Conservation (phyloP, 2,329 filamentous ascomycete genomes). For the Aspergillus novofumigatus region DNA sequence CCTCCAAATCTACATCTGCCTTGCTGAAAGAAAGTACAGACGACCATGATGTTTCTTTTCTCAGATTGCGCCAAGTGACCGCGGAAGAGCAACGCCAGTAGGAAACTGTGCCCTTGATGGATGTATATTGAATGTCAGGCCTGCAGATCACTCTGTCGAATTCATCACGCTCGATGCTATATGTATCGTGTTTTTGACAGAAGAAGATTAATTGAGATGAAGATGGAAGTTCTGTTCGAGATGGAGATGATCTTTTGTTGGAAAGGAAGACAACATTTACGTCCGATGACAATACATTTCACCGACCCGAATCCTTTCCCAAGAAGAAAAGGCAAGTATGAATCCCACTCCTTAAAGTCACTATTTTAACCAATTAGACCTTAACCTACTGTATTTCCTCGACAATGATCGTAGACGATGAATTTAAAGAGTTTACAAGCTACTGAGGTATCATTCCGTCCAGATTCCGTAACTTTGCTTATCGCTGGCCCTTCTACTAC, state of each 20-base stretch:
- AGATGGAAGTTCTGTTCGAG: background rate
- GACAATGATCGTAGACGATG: background rate
- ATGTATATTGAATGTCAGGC: background rate
- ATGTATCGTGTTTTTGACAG: background rate
- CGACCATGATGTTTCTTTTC: slow-evolving; percentile 30
- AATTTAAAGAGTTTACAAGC: background rate
- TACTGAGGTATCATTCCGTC: background rate
- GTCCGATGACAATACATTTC: slow-evolving; percentile 17
- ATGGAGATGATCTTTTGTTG: background rate
- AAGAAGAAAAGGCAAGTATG: background rate
- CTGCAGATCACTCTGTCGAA: background rate
- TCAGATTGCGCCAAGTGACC: slow-evolving; percentile 1
- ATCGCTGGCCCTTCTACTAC: background rate
- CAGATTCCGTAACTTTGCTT: background rate
- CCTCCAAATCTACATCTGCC: slow-evolving; percentile 64
- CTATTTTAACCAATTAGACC: background rate
- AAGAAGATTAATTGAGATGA: background rate
- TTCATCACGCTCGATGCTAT: background rate
- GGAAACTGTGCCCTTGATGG: background rate
- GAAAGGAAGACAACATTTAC: slow-evolving; percentile 1
- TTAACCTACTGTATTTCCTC: background rate
- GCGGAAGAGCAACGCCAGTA: background rate
- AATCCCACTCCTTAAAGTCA: background rate
- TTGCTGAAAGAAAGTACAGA: slow-evolving; percentile 63
- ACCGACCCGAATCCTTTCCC: background rate